Evolutionary conservation across 2,329 filamentous ascomycete species (phyloP).

Genomic region (Fusarium sp.): DNA sequence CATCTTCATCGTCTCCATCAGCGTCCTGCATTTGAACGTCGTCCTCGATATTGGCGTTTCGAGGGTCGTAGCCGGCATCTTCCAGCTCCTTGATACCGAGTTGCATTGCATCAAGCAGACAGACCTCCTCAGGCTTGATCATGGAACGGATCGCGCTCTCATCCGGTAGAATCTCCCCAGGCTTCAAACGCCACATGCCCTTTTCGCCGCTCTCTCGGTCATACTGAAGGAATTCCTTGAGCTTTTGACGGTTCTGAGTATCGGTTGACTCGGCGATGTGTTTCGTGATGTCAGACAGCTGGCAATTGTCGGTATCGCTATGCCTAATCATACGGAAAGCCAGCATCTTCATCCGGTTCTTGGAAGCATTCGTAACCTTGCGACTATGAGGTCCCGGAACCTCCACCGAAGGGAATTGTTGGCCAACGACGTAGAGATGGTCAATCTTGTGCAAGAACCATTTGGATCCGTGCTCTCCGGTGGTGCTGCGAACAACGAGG

Average conservation of each 20-base stretch:
- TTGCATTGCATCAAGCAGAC: constrained; percentile 95
- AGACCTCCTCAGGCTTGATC: constrained; percentile 97
- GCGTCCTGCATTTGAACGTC: constrained; percentile 73
- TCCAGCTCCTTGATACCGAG: constrained; percentile 90
- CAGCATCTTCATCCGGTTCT: constrained; percentile 96
- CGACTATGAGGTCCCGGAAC: constrained; percentile 93
- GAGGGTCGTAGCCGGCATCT: constrained; percentile 86
- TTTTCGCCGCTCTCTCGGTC: constrained; percentile 80
- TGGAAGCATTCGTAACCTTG: constrained; percentile 96
- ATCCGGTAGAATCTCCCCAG: constrained; percentile 81
- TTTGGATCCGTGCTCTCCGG: constrained; percentile 78
- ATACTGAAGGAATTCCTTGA: constrained; percentile 95
- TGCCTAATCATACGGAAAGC: constrained; percentile 89
- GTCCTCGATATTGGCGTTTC: constrained; percentile 71
- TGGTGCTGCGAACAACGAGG: constrained; percentile 84
- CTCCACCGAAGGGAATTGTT: constrained; percentile 91
- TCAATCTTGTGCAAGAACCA: constrained; percentile 93
- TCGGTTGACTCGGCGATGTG: constrained; percentile 95
- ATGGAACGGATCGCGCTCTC: constrained; percentile 84
- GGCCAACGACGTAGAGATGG: constrained; percentile 89
- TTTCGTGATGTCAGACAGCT: constrained; percentile 86
- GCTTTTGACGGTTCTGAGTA: constrained; percentile 94
- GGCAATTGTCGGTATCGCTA: constrained; percentile 75
- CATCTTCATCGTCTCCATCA: constrained; percentile 68
- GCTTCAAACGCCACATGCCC: constrained; percentile 82